phyloP scores from a whole-genome alignment of 306 rosid species.

The Vachellia pachyceras region DNA sequence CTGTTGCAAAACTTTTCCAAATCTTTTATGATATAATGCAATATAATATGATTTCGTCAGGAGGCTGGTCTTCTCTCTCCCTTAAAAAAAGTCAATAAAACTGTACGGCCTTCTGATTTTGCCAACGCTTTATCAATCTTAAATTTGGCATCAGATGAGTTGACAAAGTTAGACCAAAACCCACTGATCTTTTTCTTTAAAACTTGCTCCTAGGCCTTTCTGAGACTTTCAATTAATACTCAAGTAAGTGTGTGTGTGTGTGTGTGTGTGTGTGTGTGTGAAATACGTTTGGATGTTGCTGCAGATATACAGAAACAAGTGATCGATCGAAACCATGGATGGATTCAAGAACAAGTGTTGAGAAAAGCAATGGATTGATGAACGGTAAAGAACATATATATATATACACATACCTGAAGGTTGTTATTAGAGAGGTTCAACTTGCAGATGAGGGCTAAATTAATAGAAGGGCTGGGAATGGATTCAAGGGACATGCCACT shows the following conservation, averaged over 20 bases:
- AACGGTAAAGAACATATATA: too few relatives aligned
- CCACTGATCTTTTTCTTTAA: background rate
- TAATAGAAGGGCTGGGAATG: constrained; percentile 69
- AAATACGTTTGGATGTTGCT: background rate
- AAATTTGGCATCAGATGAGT: background rate
- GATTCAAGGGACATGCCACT: constrained; percentile 74
- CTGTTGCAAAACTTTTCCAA: background rate
- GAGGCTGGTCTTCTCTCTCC: background rate
- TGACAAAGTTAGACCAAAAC: background rate
- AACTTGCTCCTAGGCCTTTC: background rate
- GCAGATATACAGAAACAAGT: background rate
- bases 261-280: too few relatives aligned
- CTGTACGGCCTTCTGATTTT: background rate
- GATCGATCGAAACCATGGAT: too few relatives aligned
- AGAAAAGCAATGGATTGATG: too few relatives aligned
- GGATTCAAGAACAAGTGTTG: too few relatives aligned
- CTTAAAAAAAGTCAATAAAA: background rate
- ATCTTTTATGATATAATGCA: background rate
- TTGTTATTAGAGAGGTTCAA: constrained; percentile 83
- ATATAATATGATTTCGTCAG: background rate
- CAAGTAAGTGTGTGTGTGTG: too few relatives aligned
- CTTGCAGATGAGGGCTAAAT: constrained; percentile 62
- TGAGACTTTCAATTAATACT: background rate
- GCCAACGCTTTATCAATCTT: background rate
- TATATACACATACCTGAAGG: constrained; percentile 68